Percentiles rank a stretch among this genome's conserved stretches.
Evolutionary conservation across 2,329 filamentous ascomycete species (phyloP).

Genomic region (Sporothrix humicola): DNA sequence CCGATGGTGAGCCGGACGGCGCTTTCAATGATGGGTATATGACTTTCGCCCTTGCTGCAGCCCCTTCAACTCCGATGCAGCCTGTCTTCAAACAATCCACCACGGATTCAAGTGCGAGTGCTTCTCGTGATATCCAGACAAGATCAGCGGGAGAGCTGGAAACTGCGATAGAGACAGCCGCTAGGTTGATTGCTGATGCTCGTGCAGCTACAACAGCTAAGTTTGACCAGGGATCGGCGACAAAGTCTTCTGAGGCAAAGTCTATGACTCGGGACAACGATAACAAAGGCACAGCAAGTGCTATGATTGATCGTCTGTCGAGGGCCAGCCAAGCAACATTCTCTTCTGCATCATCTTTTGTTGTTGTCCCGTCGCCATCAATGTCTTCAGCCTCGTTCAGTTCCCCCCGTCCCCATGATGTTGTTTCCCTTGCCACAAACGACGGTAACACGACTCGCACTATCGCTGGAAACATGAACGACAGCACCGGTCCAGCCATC

Average conservation of each 20-base stretch:
- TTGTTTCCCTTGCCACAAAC: no score
- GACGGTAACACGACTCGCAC: no score
- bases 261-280: no score
- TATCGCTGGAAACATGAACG: no score
- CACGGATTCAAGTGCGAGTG: no score
- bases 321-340: no score
- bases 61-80: not conserved
- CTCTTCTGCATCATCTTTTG: not conserved
- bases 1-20: not conserved
- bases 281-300: no score
- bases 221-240: not conserved
- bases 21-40: not conserved
- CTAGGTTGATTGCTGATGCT: not conserved
- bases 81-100: no score
- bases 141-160: not conserved
- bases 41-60: not conserved
- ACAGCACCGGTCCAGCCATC: no score
- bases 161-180: not conserved
- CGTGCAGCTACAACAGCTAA: not conserved
- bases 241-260: no score
- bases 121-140: no score
- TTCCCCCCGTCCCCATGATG: no score
- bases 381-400: not conserved
- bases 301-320: not conserved
- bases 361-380: not conserved